Base-by-base conservation (phyloP, 2,329 filamentous ascomycete genomes). In the Paecilomyces formosus region DNA sequence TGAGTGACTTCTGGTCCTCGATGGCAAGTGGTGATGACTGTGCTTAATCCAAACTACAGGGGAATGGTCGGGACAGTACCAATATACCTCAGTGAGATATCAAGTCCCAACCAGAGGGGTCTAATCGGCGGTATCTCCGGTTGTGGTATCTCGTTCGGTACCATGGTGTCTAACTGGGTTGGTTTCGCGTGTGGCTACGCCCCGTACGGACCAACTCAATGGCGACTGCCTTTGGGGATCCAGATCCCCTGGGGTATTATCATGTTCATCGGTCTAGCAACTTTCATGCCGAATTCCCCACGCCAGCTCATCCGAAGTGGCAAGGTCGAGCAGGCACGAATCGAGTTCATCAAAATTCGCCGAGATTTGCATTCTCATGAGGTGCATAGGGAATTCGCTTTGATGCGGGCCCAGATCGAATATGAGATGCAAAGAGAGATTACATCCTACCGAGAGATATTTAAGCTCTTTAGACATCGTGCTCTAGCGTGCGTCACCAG, bases 341-440 rank as follows among this genome's bases (percentile, higher is more conserved):
- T 60, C 30, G 78, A 82, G 60, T 84, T 82, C 63, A 64, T 70
- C 52, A 75, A 70, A 54, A 81, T 82, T 57, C 74, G 80, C 1
- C 72, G 78, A 4, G 79, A 82, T 49, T 64, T 82, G 22, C 64
- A 71, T 3, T 69, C 74, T 0, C 68, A 78, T 52, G 76, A 80
- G 58, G 72, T 78, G 3, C 72, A 78, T 9, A 73, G 80, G 57
- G 82, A 84, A 65, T 85, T 84, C 65, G 70, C 71, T 1, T 69
- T 80, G n/a, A 84, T 84, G 82, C 71, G 72, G 54, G 74, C 73
- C 3, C 80, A 82, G 69, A 82, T 82, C 62, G 78, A 82, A 62
- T 85, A 80, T 66, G 83, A 85, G 68, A 81, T 80, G 78, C 74
- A 81, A 62, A 72, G 82, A 5, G 82, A 85, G 65, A 73, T 84